Evolutionary conservation across 495 filamentous ascomycete genomes (phyloP).

Genomic region (Penicillium tannophilum): DNA sequence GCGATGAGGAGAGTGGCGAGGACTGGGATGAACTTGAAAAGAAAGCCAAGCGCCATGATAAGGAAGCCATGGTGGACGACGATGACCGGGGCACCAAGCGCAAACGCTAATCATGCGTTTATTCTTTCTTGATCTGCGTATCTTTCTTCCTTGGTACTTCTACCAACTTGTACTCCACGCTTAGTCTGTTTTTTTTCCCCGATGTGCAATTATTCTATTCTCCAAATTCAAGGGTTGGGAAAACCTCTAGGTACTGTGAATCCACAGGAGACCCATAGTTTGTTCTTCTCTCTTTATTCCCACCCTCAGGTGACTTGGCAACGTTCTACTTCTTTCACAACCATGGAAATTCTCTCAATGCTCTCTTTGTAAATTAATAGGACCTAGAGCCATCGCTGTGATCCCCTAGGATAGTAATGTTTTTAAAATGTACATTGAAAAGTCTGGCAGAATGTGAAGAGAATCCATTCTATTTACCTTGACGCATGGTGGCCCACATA

Average conservation of each 20-base stretch:
- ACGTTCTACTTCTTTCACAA: too few relatives aligned
- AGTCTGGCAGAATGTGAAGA: neutral
- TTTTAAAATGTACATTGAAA: neutral
- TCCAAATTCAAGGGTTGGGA: neutral
- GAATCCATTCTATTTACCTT: slow-evolving; percentile 29
- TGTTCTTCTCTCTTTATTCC: too few relatives aligned
- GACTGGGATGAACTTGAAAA: slow-evolving; percentile 92
- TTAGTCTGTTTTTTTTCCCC: neutral
- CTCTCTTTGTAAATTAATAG: too few relatives aligned
- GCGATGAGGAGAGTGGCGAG: slow-evolving; percentile 81
- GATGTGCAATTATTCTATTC: neutral
- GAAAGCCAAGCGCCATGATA: slow-evolving; percentile 87
- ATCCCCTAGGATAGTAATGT: neutral
- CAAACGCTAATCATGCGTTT: slow-evolving; percentile 43
- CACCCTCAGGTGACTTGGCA: too few relatives aligned
- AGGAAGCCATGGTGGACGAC: slow-evolving; percentile 70
- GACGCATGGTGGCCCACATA: slow-evolving; percentile 49
- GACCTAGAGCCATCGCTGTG: neutral
- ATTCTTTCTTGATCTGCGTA: slow-evolving; percentile 1
- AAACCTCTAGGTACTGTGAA: neutral
- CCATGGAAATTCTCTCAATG: too few relatives aligned
- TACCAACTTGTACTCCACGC: neutral
- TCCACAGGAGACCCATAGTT: too few relatives aligned
- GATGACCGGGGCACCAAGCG: slow-evolving; percentile 65
- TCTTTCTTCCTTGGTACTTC: neutral